Evolutionary conservation across 225 moss, liverwort and hornwort genomes (phyloP), one percentile per base, ranked within the genome.

Genomic region (Physcomitrellopsis africana): DNA sequence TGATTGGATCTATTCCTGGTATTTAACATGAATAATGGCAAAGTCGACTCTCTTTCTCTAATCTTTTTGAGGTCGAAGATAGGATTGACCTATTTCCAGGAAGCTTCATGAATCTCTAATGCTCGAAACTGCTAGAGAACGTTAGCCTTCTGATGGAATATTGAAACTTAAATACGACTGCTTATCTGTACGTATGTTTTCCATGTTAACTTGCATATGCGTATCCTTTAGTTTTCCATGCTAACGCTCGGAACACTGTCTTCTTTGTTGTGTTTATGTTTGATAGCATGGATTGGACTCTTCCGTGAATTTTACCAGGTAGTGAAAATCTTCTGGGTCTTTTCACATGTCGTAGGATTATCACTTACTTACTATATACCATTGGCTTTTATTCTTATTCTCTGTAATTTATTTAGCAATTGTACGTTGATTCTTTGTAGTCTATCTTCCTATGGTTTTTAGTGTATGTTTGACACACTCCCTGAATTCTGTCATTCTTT

Each of bases 251-350:
- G 49, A 72, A 79, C 57, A 43, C 54, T 29, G 45, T 51, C 48
- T 57, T 68, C 22, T 48, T 74, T 77, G 82, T 77, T 78, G 81
- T 55, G 27, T 60, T 76, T 65, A 75, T 72, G 54, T 74, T 73
- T 72, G 68, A 79, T 86, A 89, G 84, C 75, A 86, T 82, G 89
- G 86, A 77, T 73, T 82, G 61, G 77, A 79, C 47, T 58, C 81
- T 70, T 78, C 83, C 16, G 79, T 72, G 57, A 73, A 68, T 61
- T 72, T 76, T 75, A 20, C 68, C 68, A 86, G 81, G 89, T 88
- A 44, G 22, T 68, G 68, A 63, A 63, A 76, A 79, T 51, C 72
- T 72, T 72, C 45, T 61, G 42, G 74, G 57, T 44, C 11, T 72
- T 66, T 65, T 47, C 58, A 64, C 60, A 65, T 76, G 13, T 37